These are phyloP conservation scores for Neoboletus magnificus DNA, from an alignment of 768 basidiomycete genomes.

Conservation along the genomic window DNA sequence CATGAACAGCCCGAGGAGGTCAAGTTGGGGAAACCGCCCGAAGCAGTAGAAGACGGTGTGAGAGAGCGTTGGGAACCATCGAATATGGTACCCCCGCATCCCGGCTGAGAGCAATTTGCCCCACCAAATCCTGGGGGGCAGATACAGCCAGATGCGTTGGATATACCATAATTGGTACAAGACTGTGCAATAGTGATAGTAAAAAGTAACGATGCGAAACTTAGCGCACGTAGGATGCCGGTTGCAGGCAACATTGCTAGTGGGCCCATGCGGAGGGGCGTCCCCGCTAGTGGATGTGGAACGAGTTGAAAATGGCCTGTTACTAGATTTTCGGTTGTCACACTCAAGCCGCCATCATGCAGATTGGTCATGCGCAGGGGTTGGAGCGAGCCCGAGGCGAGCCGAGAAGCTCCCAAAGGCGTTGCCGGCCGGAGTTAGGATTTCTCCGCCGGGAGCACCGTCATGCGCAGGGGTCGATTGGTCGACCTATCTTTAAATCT, in stretches of 20 bases:
- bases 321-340: too few relatives aligned
- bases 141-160: conserved; percentile 41
- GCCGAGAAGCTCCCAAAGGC: too few relatives aligned
- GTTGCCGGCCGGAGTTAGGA: too few relatives aligned
- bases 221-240: conserved; percentile 6
- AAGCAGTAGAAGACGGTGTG: conserved; percentile 35
- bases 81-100: conserved; percentile 81
- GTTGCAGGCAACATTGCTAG: conserved; percentile 9
- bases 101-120: conserved; percentile 60
- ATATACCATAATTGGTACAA: conserved; percentile 26
- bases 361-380: too few relatives aligned
- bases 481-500: too few relatives aligned
- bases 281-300: neutral
- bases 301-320: neutral
- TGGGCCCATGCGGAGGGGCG: neutral
- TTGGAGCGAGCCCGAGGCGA: too few relatives aligned
- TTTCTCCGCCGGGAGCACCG: too few relatives aligned
- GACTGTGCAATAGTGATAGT: conserved; percentile 20
- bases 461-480: too few relatives aligned
- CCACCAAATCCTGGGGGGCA: conserved; percentile 87
- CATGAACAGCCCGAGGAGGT: conserved; percentile 68
- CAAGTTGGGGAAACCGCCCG: conserved; percentile 57
- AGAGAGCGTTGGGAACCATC: conserved; percentile 61
- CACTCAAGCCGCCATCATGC: too few relatives aligned
- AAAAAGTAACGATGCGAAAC: conserved; percentile 9